A percentile compares a stretch with the other conserved stretches of the same genome.
phyloP scores from a whole-genome alignment of 1,284 basidiomycete species.

The Ustilago trichophora region DNA sequence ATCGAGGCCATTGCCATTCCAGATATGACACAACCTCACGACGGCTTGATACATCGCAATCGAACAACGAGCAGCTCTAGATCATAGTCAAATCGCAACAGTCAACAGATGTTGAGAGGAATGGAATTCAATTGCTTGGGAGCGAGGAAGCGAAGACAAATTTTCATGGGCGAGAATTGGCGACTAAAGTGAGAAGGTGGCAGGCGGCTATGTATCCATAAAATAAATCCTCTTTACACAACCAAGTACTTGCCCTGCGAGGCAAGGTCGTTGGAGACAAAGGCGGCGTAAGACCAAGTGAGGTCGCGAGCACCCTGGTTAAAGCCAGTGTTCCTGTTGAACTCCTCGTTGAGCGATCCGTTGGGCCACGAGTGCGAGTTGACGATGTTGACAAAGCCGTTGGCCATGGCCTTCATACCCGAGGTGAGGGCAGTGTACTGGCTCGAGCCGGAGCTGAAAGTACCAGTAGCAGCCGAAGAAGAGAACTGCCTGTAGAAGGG shows the following conservation, averaged over 20 bases:
- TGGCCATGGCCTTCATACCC: constrained; percentile 44
- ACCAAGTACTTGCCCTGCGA: constrained; percentile 28
- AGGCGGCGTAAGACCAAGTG: constrained; percentile 58
- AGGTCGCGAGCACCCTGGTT: constrained; percentile 53
- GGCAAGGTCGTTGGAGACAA: constrained; percentile 33
- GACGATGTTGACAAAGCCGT: constrained; percentile 45
- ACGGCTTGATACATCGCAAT: too few species aligned
- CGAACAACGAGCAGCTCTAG: too few species aligned
- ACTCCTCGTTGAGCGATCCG: constrained; percentile 51
- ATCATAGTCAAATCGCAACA: too few species aligned
- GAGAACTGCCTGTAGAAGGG: constrained; percentile 49
- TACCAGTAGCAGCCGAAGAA: constrained; percentile 22
- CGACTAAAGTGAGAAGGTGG: too few species aligned
- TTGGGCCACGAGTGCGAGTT: constrained; percentile 41
- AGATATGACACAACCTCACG: too few species aligned
- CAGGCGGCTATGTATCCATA: too few species aligned
- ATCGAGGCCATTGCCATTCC: too few species aligned
- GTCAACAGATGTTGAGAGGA: too few species aligned
- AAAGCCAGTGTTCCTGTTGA: constrained; percentile 42
- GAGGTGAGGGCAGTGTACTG: constrained; percentile 27
- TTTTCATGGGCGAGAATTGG: too few species aligned
- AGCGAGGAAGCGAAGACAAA: too few species aligned
- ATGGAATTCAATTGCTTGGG: too few species aligned
- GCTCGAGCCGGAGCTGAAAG: constrained; percentile 10
- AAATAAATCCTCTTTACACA: too few species aligned